Conservation (phyloP, 345 rosid species). For the Hypericum perforatum region DNA sequence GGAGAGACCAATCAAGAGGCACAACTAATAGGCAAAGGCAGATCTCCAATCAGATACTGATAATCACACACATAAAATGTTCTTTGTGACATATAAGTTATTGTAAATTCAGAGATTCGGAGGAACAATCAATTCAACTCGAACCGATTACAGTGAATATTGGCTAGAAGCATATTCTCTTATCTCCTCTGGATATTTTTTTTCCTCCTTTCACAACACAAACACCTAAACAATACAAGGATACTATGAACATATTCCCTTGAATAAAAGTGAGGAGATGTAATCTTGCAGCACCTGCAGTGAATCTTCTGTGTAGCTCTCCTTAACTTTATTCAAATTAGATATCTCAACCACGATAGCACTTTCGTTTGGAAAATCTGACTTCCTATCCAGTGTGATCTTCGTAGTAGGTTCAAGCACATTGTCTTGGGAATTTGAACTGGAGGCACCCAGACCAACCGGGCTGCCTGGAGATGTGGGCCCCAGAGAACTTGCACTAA, state of each 20-base stretch:
- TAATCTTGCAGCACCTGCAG: constrained; percentile 55
- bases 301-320: constrained; percentile 86
- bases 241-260: too few relatives aligned
- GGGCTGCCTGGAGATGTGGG: constrained; percentile 98
- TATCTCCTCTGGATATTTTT: too few relatives aligned
- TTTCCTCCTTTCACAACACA: too few relatives aligned
- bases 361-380: constrained; percentile 72
- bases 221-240: too few relatives aligned
- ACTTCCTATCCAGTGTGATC: constrained; percentile 79
- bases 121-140: too few relatives aligned
- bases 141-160: not conserved
- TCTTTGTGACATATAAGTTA: not conserved
- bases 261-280: not conserved
- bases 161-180: too few relatives aligned
- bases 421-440: constrained; percentile 77
- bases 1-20: constrained; percentile 8
- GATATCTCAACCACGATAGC: constrained; percentile 89
- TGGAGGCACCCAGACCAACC: constrained; percentile 79
- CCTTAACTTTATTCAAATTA: constrained; percentile 89
- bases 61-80: too few relatives aligned
- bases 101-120: not conserved
- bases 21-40: constrained; percentile 7
- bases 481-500: constrained; percentile 63
- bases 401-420: constrained; percentile 69
- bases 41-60: too few relatives aligned